Conservation (phyloP, 176 grass and related monocot species). For the Carex parvula region DNA sequence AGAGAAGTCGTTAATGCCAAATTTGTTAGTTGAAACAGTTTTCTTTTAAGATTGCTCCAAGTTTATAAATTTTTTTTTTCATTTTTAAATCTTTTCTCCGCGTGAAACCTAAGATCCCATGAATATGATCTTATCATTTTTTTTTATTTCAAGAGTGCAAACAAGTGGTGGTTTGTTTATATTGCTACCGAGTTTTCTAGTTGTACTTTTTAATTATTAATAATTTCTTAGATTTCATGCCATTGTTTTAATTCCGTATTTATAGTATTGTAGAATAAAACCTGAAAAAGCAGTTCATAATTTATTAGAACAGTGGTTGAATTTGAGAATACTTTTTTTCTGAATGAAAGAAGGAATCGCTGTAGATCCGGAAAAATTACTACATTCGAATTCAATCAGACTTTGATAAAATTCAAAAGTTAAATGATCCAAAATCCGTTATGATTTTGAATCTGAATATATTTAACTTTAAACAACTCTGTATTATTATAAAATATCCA, state of each 20-base stretch:
- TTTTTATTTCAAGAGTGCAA: neutral
- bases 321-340: neutral
- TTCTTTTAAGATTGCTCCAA: neutral
- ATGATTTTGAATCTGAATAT: too few species aligned
- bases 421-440: too few species aligned
- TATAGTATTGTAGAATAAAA: neutral
- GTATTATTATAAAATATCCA: too few species aligned
- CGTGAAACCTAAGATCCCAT: neutral
- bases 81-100: neutral
- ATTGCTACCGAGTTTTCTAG: neutral
- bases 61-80: neutral
- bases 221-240: neutral
- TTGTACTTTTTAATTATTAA: neutral
- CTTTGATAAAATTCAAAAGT: too few species aligned
- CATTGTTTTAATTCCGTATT: neutral
- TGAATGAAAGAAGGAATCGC: too few species aligned
- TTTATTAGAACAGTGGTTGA: neutral
- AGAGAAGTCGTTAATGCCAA: neutral
- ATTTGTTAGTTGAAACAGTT: conserved; percentile 1
- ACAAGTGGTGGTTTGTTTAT: neutral
- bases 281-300: too few species aligned
- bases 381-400: too few species aligned
- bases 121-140: neutral
- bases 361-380: too few species aligned
- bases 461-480: too few species aligned